These are phyloP conservation scores for Penicillium sp. DNA, from an alignment of 2,329 filamentous ascomycete genomes.

Conservation along the genomic window DNA sequence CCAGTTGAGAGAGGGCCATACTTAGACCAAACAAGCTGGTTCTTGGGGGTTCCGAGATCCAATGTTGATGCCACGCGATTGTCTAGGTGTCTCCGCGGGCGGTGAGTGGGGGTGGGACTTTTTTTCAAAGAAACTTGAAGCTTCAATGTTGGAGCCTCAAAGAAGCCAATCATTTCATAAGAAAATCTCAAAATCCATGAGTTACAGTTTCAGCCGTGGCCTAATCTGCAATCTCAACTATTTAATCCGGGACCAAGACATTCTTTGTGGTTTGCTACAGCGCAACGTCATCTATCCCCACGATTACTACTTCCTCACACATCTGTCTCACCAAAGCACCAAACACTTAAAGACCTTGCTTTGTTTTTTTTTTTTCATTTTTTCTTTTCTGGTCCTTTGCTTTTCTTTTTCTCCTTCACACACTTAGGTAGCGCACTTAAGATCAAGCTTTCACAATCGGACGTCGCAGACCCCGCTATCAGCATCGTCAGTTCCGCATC, in stretches of 20 bases:
- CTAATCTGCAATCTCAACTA: not conserved
- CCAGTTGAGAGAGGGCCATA: slow-evolving; percentile 14
- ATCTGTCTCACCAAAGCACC: not conserved
- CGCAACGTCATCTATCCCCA: slow-evolving; percentile 15
- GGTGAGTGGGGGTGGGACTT: not conserved
- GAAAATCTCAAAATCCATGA: not conserved
- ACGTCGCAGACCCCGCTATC: slow-evolving; percentile 23
- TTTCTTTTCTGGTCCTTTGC: too few relatives aligned
- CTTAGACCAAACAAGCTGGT: not conserved
- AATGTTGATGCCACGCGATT: slow-evolving; percentile 4
- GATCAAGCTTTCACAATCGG: slow-evolving; percentile 17
- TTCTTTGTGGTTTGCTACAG: not conserved
- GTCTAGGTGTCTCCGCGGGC: not conserved
- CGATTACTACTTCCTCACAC: not conserved
- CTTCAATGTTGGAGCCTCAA: not conserved
- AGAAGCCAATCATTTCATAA: not conserved
- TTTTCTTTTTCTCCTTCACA: not conserved
- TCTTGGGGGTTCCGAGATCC: not conserved
- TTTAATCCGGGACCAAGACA: not conserved
- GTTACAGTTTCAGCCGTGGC: not conserved
- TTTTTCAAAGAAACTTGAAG: not conserved
- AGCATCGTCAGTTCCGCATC: slow-evolving; percentile 19
- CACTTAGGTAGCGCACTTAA: not conserved
- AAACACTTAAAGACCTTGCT: not conserved
- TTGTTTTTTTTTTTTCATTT: not conserved